Evolutionary conservation across 2,329 filamentous ascomycete genomes (phyloP), one percentile per base, ranked within the genome.

Genomic region (Phialocephala subalpina): DNA sequence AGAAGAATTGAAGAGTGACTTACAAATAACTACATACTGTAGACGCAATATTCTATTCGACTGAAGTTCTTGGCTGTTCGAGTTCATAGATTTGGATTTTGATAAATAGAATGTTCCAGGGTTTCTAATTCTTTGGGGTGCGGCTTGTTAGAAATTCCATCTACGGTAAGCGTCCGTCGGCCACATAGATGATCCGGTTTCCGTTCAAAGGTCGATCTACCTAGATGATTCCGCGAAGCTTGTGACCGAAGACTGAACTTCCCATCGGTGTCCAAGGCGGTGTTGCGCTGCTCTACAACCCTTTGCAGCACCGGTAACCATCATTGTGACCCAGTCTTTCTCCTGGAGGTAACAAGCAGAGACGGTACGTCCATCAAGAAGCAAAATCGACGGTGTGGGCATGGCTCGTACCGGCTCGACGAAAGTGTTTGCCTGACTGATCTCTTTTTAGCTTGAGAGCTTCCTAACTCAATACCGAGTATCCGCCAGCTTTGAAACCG

Each of bases 401-500:
- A 16, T 6, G 12, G 40, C 40, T 42, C 16, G 40, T 27, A 53
- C 12, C 27, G 25, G 49, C 49, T 53, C 25, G 49, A 53, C 20
- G 47, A 56, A 53, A 55, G 22, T 62, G 59, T 66, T 62, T 62
- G 60, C 59, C 64, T 66, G 47, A 61, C 64, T 62, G 64, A 66
- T 56, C 14, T 25, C 7, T 22, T 36, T 55, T 20, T 55, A 62
- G 53, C 45, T 60, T 22, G 20, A 38, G n/a, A 57, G 55, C 55
- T 40, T 57, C 55, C 55, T n/a, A 29, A 29, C 7, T 53, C 49
- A 11, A 45, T 22, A 56, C 49, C 49, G 35, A 57, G 36, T 53
- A 27, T 27, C 49, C 14, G 27, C 45, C 36, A 58, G 45, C 33
- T 52, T 55, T 55, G 16, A 36, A 55, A 36, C 12, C 27, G 22